Base-by-base conservation (phyloP, 1,284 basidiomycete species). In the Ustilago tritici region DNA sequence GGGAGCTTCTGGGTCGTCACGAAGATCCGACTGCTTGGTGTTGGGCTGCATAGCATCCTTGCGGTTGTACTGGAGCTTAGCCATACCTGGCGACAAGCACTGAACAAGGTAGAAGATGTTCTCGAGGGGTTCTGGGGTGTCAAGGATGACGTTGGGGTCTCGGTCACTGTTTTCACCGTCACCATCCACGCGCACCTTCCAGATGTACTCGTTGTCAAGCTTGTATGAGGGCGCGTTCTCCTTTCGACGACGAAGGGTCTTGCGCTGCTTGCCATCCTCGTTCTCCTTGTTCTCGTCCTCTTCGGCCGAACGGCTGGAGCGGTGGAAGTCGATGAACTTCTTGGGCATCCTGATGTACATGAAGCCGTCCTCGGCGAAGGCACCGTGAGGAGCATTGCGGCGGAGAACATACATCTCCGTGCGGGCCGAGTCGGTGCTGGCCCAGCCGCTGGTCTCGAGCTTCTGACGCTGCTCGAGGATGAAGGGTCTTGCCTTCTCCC, bases 401-500 rank as follows among this genome's bases (percentile, higher is more conserved):
- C 76, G 76, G 56, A 84, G 78, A n/a, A 81, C 81, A 53, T 76
- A 84, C 43, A 84, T 65, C 70, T 84, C 82, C 56, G 81, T 84
- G 46, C 78, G 78, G 49, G 70, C 69, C 23, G 66, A 68, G 52
- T 82, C 80, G 53, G 70, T 69, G 55, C 66, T 65, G n/a, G 74
- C 49, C 82, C 82, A 84, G 19, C 81, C 81, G 49, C 56, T 63
- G 53, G 72, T 61, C 76, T 84, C 82, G 65, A 84, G 75, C 78
- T 84, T 84, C 69, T 84, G 82, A 19, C 82, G 74, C 74, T 84
- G 82, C 71, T 79, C 77, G 70, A 84, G 81, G 58, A 84, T 70
- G 76, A 80, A 84, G 55, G 82, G 80, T 53, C 70, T 73, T 36
- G 82, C 82, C 61, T 79, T 76, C 71, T 84, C 82, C 81, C 81